phyloP scores from a whole-genome alignment of 2,329 filamentous ascomycete genomes.

The Claviceps sp. region DNA sequence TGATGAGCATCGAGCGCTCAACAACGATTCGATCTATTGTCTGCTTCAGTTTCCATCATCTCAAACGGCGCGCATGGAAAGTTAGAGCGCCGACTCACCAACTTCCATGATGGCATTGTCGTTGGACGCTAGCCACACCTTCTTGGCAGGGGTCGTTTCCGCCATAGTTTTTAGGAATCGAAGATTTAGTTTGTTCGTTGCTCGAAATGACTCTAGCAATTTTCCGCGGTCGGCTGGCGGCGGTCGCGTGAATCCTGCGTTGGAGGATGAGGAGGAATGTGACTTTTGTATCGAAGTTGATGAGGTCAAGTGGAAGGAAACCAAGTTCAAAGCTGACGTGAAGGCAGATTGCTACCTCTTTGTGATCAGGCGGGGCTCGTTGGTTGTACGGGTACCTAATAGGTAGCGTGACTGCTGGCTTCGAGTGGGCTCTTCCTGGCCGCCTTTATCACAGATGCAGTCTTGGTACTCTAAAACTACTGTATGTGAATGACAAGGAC shows the following conservation, averaged over 20 bases:
- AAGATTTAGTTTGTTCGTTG: not conserved
- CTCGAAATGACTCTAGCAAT: not conserved
- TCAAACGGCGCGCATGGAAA: not conserved
- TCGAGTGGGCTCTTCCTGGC: not conserved
- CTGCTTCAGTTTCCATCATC: not conserved
- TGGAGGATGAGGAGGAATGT: not conserved
- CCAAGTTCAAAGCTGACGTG: not conserved
- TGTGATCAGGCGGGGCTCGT: not conserved
- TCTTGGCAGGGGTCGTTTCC: constrained; percentile 19
- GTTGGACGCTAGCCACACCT: constrained; percentile 38
- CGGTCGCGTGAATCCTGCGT: not conserved
- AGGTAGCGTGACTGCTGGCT: not conserved
- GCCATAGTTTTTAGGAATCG: constrained; percentile 19
- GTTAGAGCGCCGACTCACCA: constrained; percentile 22
- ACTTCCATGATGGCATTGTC: constrained; percentile 34
- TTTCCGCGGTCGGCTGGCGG: not conserved
- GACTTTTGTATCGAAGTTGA: not conserved
- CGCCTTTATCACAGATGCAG: too few relatives aligned
- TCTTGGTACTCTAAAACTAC: too few relatives aligned
- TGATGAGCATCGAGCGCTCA: constrained; percentile 88
- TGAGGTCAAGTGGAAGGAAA: not conserved
- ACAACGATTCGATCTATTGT: constrained; percentile 63
- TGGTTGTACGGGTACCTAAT: too few relatives aligned
- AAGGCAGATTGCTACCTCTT: not conserved
- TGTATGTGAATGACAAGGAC: too few relatives aligned